These are phyloP conservation scores for Ascocoryne sarcoides DNA, from an alignment of 2,329 filamentous ascomycete genomes.

Conservation along the genomic window DNA sequence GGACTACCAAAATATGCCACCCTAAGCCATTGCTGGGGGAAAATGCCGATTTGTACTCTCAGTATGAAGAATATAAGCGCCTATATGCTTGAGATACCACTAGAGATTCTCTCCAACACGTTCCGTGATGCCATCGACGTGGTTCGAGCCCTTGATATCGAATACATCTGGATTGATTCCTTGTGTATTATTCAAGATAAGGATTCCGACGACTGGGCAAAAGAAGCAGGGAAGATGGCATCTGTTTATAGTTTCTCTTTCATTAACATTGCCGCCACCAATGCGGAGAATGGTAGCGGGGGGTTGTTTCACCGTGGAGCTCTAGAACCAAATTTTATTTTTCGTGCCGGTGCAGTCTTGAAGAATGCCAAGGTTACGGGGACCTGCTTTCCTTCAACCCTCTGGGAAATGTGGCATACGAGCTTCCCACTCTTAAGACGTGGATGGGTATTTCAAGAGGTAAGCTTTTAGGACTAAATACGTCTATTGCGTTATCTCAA, in stretches of 20 bases:
- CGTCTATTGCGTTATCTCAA: no score
- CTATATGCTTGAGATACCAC: not conserved
- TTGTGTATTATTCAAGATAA: slow-evolving; percentile 1
- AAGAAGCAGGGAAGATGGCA: not conserved
- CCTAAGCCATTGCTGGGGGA: no score
- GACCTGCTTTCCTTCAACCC: not conserved
- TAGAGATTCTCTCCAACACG: not conserved
- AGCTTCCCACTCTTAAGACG: not conserved
- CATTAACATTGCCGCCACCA: not conserved
- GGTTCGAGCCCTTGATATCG: not conserved
- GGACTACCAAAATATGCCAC: no score
- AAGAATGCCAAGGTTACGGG: not conserved
- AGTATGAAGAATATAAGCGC: no score
- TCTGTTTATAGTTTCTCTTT: not conserved
- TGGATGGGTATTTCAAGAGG: not conserved
- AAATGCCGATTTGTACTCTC: no score
- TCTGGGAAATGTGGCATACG: not conserved
- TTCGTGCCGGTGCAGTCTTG: not conserved
- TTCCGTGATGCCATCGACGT: not conserved
- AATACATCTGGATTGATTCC: not conserved
- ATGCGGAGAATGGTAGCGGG: not conserved
- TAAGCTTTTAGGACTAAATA: no score
- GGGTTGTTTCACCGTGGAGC: not conserved
- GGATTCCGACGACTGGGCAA: not conserved
- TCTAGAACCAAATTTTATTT: not conserved